These are phyloP conservation scores for Corymbia citriodora DNA, from an alignment of 441 rosid species.

Conservation along the genomic window DNA sequence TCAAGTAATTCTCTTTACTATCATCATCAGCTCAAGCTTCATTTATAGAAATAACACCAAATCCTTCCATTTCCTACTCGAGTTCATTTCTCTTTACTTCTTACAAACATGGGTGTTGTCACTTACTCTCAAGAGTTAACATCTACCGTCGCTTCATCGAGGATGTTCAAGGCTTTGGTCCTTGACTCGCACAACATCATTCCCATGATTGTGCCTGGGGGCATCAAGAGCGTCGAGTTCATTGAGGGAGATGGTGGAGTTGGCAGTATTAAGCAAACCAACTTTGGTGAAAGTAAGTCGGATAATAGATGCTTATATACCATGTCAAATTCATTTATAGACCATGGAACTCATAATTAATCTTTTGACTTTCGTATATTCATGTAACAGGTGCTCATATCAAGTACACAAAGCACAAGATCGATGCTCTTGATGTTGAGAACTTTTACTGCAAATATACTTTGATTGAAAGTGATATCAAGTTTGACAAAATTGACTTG, in stretches of 20 bases:
- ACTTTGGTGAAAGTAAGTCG: neutral
- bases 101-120: neutral
- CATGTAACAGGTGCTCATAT: neutral
- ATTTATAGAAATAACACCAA: neutral
- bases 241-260: neutral
- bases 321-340: neutral
- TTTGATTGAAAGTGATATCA: constrained; percentile 1
- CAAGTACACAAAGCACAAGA: neutral
- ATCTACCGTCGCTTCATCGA: neutral
- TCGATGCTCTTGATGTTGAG: neutral
- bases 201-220: neutral
- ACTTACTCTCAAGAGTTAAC: neutral
- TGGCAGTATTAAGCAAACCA: neutral
- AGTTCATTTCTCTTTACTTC: neutral
- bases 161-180: constrained; percentile 6
- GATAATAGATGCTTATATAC: neutral
- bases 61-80: neutral
- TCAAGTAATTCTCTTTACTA: neutral
- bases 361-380: neutral
- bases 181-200: constrained; percentile 1
- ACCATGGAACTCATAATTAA: neutral
- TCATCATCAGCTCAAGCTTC: neutral
- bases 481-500: neutral
- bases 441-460: constrained; percentile 1
- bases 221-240: constrained; percentile 2